Base-by-base conservation (phyloP, 1,139 yeast genomes). In the Candida frijolesensis region DNA sequence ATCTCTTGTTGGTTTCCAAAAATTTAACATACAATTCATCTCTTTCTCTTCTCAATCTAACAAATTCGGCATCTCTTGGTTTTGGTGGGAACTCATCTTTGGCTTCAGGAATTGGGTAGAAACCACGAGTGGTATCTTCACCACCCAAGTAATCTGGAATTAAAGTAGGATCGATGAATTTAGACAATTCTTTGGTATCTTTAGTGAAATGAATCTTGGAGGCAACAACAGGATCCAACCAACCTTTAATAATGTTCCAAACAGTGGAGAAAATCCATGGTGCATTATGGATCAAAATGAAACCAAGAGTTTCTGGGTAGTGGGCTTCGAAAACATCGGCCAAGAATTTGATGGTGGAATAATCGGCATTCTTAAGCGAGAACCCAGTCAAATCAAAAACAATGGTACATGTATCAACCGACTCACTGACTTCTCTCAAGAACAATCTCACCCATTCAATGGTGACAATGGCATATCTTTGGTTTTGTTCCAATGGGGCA, bases 221-320 rank as follows among this genome's bases (percentile, higher is more conserved):
- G 1, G 79, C 75, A 53, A 74, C 79, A 42, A 70, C 76, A 3
- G 81, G 80, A 56, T 76, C 81, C 45, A 76, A 64, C 80, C 80
- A 76, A 50, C 66, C 64, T 57, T 74, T 74, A 49, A 76, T 72
- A 44, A 76, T 66, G 51, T 71, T 75, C 81, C 81, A 76, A 18
- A 76, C 74, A 7, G 79, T 72, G 25, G 72, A 69, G 57, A 76
- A 76, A 44, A 76, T 72, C 81, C 81, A 76, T n/a, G 80, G 81
- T 4, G 81, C 80, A 51, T 74, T 75, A 58, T 67, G 74, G 52
- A 76, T 71, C 46, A 74, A 65, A 34, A 76, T 66, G 25, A 58
- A 57, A 7, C 76, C 79, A 64, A 76, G 71, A 52, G 69, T 66
- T 58, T 76, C 80, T n/a, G 81, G 81, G 55, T 75, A 76, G 53